Base-by-base conservation (phyloP, 2,329 filamentous ascomycete genomes). In the Aureobasidium uvarum region DNA sequence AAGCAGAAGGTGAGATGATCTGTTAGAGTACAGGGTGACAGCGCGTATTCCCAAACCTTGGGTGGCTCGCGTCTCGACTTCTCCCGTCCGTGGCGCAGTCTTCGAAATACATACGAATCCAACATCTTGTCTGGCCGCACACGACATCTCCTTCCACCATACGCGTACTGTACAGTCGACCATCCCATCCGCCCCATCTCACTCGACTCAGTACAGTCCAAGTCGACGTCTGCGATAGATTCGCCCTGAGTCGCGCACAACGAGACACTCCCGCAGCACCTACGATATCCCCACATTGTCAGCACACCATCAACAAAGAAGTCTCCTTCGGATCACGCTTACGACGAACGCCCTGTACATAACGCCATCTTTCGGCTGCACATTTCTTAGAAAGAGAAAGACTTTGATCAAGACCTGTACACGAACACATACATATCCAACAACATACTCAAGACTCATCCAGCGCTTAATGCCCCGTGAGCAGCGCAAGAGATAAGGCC, bases 391-490 rank as follows among this genome's bases (percentile, higher is more conserved):
- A 38, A 18, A 62, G 31, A 16, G 39, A 23, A 50, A 31, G 58
- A 39, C 56, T 25, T 56, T 60, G 56, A 16, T 28, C 43, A 31
- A 31, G 23, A 14, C 33, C 18, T 38, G 6, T 20, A 45, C 18
- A 36, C 11, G n/a, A 38, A 31, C 11, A 16, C 16, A 18, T 31
- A 41, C n/a, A 54, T 5, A 38, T 7, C 31, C 2, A 20, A 31
- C 33, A 18, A 33, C 16, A 33, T 28, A 28, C 14, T 31, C 41
- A 23, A 48, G 13, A 36, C 16, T 11, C 28, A 48, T 14, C 8
- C 23, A 54, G 60, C 60, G 60, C 60, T 63, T 63, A 36, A 62
- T 63, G 60, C 60, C 54, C 18, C 48, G 36, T 54, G 36, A 63
- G 38, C 60, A 54, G 46, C 46, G 38, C 46, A 25, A 63, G 36